Conservation (phyloP, 192 early-diverging fungal genomes). For the Spizellomyces sp. region DNA sequence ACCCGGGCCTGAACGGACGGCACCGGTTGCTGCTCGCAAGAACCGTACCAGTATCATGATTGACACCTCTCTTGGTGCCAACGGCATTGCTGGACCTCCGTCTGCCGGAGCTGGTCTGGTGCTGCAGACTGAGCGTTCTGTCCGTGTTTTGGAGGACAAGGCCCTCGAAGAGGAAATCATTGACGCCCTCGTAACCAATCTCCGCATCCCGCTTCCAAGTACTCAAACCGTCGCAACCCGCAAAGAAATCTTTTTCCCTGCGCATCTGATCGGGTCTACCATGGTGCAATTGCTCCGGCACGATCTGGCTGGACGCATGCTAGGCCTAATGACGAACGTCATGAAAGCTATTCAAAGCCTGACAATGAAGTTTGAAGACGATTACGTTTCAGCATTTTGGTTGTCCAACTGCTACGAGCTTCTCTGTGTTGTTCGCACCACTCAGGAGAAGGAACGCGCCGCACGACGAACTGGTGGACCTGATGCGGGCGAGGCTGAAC, state of each 20-base stretch:
- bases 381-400: slow-evolving; percentile 94
- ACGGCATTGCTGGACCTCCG: slow-evolving; percentile 11
- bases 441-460: slow-evolving; percentile 48
- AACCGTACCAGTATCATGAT: slow-evolving; percentile 28
- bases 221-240: slow-evolving; percentile 72
- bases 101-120: slow-evolving; percentile 21
- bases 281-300: slow-evolving; percentile 86
- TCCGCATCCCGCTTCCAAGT: slow-evolving; percentile 87
- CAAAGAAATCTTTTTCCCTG: slow-evolving; percentile 94
- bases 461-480: slow-evolving; percentile 5
- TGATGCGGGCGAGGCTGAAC: slow-evolving; percentile 62
- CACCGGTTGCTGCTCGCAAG: slow-evolving; percentile 11
- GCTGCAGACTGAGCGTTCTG: slow-evolving; percentile 40
- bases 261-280: slow-evolving; percentile 86
- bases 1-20: slow-evolving; percentile 16
- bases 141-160: slow-evolving; percentile 51
- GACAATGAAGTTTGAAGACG: slow-evolving; percentile 74
- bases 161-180: slow-evolving; percentile 78
- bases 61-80: slow-evolving; percentile 10
- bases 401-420: slow-evolving; percentile 96
- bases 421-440: slow-evolving; percentile 82
- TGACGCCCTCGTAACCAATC: slow-evolving; percentile 82
- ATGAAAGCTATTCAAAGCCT: slow-evolving; percentile 66
- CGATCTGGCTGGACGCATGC: slow-evolving; percentile 81
- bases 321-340: slow-evolving; percentile 81